Base-by-base conservation (phyloP, 331 rosid genomes). In the Erythrophleum ivorense region DNA sequence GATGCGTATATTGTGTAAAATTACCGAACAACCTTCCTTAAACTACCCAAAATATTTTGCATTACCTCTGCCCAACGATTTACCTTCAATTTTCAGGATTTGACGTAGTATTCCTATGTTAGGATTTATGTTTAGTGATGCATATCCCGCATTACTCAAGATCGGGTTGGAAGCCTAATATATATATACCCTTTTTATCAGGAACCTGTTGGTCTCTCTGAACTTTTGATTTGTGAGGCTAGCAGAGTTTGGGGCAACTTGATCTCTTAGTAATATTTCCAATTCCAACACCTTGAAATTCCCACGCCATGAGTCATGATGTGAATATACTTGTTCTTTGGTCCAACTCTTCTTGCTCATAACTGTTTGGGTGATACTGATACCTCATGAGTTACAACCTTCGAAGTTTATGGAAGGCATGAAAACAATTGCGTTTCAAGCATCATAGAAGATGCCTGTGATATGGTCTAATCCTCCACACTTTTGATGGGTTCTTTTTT, bases 161-260 rank as follows among this genome's bases (percentile, higher is more conserved):
- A 19, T 60, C n/a, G 10, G 12, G n/a, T 52, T 64, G 58, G 40
- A 41, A 24, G n/a, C 75, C 12, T 9, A 33, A 75, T n/a, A 2
- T 9, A 5, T 9, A 5, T 55, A 43, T 60, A 19, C 52, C 64
- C 15, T 45, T 43, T 66, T 54, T 58, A 12, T 34, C 53, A 21
- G 11, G 24, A 58, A 33, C 83, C 12, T 31, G 18, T n/a, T 80
- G 8, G 13, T 34, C 60, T 79, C 38, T 41, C 16, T 70, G 29
- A 16, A 54, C 33, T 38, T 78, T 16, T 7, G 16, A 24, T 52
- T 53, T 29, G 18, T 55, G 55, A 16, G 48, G 59, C 70, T 45
- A 70, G 49, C 50, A 18, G 73, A 62, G 54, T 49, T n/a, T 72
- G 41, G 65, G 77, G 13, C 38, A 45, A 29, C 59, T 41, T 68